A percentile compares a stretch with the other conserved stretches of the same genome.
Evolutionary conservation across 1,284 basidiomycete genomes (phyloP).

Genomic region (Ceratobasidium sp.): DNA sequence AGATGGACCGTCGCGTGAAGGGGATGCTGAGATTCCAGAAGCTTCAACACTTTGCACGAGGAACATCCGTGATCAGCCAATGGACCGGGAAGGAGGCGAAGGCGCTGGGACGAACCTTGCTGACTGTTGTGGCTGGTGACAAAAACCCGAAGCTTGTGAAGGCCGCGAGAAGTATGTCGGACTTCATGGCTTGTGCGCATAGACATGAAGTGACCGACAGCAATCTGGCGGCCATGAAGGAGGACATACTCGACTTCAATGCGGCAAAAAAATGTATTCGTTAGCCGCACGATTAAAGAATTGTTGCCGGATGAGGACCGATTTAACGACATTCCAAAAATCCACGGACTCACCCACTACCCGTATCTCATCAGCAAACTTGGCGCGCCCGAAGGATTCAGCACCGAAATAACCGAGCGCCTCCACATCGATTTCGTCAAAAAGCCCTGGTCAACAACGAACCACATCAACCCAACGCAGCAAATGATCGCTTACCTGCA

Average conservation of each 20-base stretch:
- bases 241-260: constrained; percentile 42
- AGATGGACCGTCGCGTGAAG: constrained; percentile 35
- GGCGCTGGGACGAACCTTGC: constrained; percentile 27
- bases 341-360: constrained; percentile 42
- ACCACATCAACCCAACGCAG: constrained; percentile 1
- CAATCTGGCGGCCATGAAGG: constrained; percentile 40
- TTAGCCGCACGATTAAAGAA: neutral
- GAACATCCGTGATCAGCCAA: constrained; percentile 30
- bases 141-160: neutral
- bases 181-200: constrained; percentile 52
- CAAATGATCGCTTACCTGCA: constrained; percentile 41
- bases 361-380: constrained; percentile 19
- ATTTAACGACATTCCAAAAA: constrained; percentile 24
- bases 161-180: constrained; percentile 50
- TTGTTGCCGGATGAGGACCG: neutral
- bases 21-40: constrained; percentile 26
- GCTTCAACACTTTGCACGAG: constrained; percentile 29
- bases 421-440: constrained; percentile 42
- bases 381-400: constrained; percentile 36
- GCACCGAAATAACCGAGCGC: constrained; percentile 40
- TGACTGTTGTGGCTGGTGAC: neutral
- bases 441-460: constrained; percentile 29
- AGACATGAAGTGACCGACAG: neutral
- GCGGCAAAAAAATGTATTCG: constrained; percentile 42
- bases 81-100: constrained; percentile 44